Evolutionary conservation across 257 asterid species (phyloP).

Genomic region (Misopates orontium): DNA sequence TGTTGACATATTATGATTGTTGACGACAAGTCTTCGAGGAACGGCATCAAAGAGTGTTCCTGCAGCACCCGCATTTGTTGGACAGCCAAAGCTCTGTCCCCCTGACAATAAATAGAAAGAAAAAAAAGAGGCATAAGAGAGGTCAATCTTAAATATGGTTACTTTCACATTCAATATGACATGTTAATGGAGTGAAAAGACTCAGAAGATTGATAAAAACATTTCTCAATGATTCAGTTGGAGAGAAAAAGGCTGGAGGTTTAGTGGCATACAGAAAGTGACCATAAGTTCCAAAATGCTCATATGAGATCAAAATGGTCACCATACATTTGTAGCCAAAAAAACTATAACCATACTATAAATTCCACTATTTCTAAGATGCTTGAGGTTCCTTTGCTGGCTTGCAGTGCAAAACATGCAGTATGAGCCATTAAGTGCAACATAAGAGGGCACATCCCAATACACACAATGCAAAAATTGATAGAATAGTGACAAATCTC

Average conservation of each 20-base stretch:
- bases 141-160: constrained; percentile 9
- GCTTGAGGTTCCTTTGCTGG: not conserved
- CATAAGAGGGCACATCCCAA: not conserved
- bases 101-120: constrained; percentile 47
- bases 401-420: not conserved
- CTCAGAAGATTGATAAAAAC: constrained; percentile 6
- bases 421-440: constrained; percentile 1
- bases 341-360: constrained; percentile 6
- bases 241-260: constrained; percentile 9
- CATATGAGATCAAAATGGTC: not conserved
- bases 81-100: constrained; percentile 90
- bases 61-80: constrained; percentile 83
- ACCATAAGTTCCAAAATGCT: constrained; percentile 9
- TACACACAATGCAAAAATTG: not conserved
- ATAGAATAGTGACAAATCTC: not conserved
- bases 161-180: constrained; percentile 3
- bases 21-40: constrained; percentile 77
- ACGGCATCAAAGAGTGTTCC: constrained; percentile 90
- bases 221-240: constrained; percentile 14
- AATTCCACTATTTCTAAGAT: not conserved
- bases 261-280: constrained; percentile 2
- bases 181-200: constrained; percentile 14
- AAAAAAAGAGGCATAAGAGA: constrained; percentile 18
- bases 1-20: constrained; percentile 74
- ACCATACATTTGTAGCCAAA: not conserved